phyloP scores from a whole-genome alignment of 805 yeast genomes.

The Yarrowia divulgata region DNA sequence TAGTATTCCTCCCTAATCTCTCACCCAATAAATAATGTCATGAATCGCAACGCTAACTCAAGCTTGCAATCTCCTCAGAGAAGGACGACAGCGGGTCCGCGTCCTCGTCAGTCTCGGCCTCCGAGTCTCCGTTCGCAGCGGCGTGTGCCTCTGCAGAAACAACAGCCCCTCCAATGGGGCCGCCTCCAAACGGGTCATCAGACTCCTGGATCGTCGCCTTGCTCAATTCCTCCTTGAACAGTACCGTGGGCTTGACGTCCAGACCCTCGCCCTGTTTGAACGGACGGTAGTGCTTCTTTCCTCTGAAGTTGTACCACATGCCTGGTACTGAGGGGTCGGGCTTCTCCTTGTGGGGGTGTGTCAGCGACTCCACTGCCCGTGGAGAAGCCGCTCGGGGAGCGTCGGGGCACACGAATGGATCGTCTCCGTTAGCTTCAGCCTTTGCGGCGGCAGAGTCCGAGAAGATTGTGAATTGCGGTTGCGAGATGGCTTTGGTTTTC shows the following conservation, averaged over 20 bases:
- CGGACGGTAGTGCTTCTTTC: slow-evolving; percentile 37
- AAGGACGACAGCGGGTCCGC: slow-evolving; percentile 31
- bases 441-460: slow-evolving; percentile 8
- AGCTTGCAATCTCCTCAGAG: slow-evolving; percentile 26
- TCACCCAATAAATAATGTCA: slow-evolving; percentile 26
- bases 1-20: background rate
- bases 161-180: background rate
- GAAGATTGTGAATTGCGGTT: slow-evolving; percentile 21
- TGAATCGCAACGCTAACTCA: background rate
- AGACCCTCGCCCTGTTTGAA: slow-evolving; percentile 34
- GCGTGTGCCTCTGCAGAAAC: background rate
- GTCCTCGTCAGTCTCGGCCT: slow-evolving; percentile 37
- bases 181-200: slow-evolving; percentile 17
- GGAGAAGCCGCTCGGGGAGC: slow-evolving; percentile 16
- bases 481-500: background rate
- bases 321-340: slow-evolving; percentile 31
- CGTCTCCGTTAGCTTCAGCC: slow-evolving; percentile 28
- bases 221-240: slow-evolving; percentile 25
- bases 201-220: background rate
- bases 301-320: slow-evolving; percentile 31
- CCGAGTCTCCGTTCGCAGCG: slow-evolving; percentile 12
- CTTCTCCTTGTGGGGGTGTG: slow-evolving; percentile 19
- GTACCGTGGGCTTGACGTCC: slow-evolving; percentile 26
- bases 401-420: slow-evolving; percentile 30
- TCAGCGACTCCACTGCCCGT: background rate